phyloP scores from a whole-genome alignment of 768 basidiomycete species.

The Tulasnella sp. region DNA sequence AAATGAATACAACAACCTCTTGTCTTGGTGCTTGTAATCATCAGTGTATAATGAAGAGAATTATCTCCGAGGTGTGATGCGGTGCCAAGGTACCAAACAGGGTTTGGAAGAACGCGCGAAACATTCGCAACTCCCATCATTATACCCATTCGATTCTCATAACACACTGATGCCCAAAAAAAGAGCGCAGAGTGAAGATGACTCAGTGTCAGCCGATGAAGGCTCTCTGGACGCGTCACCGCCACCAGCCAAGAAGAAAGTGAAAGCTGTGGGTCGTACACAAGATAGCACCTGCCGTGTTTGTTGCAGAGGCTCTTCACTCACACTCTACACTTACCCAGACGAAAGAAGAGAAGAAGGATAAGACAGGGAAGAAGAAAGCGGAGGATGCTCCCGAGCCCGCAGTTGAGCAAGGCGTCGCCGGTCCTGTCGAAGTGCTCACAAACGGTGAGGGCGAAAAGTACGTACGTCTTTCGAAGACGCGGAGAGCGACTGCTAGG shows the following conservation, averaged over 20 bases:
- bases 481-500: constrained; percentile 3
- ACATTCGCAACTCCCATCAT: not conserved
- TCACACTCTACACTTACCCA: not conserved
- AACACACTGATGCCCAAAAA: not conserved
- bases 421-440: not conserved
- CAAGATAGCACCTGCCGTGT: too few species aligned
- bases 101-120: not conserved
- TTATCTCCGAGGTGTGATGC: not conserved
- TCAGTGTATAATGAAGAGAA: not conserved
- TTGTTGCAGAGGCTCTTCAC: too few species aligned
- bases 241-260: constrained; percentile 3
- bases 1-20: not conserved
- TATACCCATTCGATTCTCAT: not conserved
- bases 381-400: not conserved
- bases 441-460: constrained; percentile 2
- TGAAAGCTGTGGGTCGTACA: not conserved
- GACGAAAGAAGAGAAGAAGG: not conserved
- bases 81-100: too few species aligned
- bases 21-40: not conserved
- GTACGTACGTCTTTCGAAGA: not conserved
- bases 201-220: not conserved
- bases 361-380: not conserved
- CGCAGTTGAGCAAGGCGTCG: not conserved
- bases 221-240: not conserved
- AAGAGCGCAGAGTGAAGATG: not conserved